A percentile compares a stretch with the other conserved stretches of the same genome.
phyloP scores from a whole-genome alignment of 345 rosid genomes.

The Bruguiera sexangula region DNA sequence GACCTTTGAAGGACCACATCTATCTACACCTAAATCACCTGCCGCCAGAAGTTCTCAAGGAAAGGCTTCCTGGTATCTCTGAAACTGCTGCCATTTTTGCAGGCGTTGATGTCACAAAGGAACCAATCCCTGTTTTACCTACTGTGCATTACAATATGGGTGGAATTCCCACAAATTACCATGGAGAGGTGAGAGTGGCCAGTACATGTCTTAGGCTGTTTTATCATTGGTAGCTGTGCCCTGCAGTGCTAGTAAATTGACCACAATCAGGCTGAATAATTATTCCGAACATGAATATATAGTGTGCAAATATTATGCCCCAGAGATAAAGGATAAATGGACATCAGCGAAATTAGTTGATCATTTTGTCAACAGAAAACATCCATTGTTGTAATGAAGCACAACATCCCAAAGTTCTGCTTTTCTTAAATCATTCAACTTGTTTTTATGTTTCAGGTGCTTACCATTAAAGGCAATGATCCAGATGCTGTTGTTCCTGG shows the following conservation, averaged over 20 bases:
- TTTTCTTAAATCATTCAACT: no score
- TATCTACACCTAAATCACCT: conserved; percentile 94
- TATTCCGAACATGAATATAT: no score
- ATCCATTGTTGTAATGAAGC: background rate
- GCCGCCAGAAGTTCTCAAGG: conserved; percentile 97
- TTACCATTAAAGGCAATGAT: conserved; percentile 72
- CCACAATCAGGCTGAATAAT: background rate
- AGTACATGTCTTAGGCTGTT: background rate
- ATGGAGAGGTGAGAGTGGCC: conserved; percentile 54
- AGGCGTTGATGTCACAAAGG: conserved; percentile 98
- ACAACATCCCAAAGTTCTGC: background rate
- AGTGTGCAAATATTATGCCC: background rate
- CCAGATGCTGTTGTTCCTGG: conserved; percentile 87
- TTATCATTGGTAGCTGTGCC: background rate
- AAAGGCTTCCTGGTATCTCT: conserved; percentile 99
- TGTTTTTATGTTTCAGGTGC: conserved; percentile 44
- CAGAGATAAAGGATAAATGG: background rate
- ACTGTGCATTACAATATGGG: conserved; percentile 99
- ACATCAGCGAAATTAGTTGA: no score
- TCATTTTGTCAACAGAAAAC: background rate
- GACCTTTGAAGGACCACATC: conserved; percentile 94
- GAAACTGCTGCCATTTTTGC: conserved; percentile 99
- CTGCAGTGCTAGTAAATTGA: background rate
- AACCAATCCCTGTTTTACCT: conserved; percentile 97
- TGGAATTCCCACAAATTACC: conserved; percentile 95